Percentiles rank a stretch among this genome's conserved stretches.
Evolutionary conservation across 441 rosid genomes (phyloP).

Genomic region (Pelargonium citronellum): DNA sequence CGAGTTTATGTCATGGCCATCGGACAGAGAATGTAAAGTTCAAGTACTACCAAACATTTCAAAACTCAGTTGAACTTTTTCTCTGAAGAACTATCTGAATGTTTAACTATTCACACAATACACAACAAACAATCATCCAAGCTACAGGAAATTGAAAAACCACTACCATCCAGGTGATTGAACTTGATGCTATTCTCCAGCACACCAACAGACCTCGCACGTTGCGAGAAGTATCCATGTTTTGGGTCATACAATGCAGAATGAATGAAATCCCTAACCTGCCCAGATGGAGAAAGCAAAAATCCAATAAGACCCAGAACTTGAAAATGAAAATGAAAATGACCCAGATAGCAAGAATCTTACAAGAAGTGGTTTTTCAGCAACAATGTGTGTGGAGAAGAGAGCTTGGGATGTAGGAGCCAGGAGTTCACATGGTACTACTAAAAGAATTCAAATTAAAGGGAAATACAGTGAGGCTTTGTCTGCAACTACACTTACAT

Average conservation of each 20-base stretch:
- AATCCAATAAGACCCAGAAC: neutral
- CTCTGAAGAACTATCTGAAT: neutral
- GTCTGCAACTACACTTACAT: neutral
- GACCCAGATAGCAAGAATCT: conserved; percentile 22
- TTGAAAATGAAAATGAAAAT: neutral
- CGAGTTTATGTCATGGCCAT: neutral
- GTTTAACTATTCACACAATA: neutral
- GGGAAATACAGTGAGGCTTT: neutral
- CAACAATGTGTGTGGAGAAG: conserved; percentile 65
- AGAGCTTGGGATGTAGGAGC: conserved; percentile 35
- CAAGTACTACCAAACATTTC: neutral
- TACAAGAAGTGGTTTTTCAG: conserved; percentile 73
- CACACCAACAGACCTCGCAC: conserved; percentile 73
- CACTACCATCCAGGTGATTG: conserved; percentile 66
- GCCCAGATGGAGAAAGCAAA: conserved; percentile 14
- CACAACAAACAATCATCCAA: neutral
- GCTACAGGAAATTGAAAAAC: neutral
- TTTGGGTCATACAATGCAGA: conserved; percentile 64
- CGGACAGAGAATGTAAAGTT: neutral
- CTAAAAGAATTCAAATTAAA: conserved; percentile 20
- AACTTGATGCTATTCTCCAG: conserved; percentile 75
- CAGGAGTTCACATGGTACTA: conserved; percentile 27
- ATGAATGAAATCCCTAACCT: conserved; percentile 88
- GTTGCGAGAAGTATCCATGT: conserved; percentile 78
- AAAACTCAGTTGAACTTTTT: neutral